A percentile compares a stretch with the other conserved stretches of the same genome.
These are phyloP conservation scores for Prunus davidiana DNA, from an alignment of 306 rosid genomes.

Conservation along the genomic window DNA sequence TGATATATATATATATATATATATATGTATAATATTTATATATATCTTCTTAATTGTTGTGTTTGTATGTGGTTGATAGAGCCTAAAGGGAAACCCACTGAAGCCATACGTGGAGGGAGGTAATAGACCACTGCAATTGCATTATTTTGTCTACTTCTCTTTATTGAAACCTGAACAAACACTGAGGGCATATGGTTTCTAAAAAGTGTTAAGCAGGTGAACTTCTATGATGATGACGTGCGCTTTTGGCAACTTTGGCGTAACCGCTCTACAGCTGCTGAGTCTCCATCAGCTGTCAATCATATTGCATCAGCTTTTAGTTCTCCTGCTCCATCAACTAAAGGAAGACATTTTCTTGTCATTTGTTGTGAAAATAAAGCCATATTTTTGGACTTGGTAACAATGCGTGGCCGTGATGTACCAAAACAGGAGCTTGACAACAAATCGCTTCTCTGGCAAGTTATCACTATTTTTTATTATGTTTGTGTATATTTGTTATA, in stretches of 20 bases:
- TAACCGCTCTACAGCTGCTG: conserved; percentile 90
- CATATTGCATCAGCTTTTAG: conserved; percentile 63
- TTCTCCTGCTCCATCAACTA: conserved; percentile 86
- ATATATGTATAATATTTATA: background rate
- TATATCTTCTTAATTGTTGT: background rate
- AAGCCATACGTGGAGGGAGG: conserved; percentile 99
- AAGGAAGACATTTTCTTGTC: conserved; percentile 97
- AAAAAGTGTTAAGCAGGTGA: conserved; percentile 92
- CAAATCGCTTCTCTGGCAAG: conserved; percentile 89
- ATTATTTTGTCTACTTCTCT: conserved; percentile 19
- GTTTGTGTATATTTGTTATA: background rate
- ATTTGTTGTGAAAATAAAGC: conserved; percentile 96
- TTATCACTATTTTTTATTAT: conserved; percentile 16
- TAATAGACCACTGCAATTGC: conserved; percentile 30
- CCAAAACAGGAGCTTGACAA: conserved; percentile 97
- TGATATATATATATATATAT: background rate
- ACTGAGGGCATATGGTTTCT: conserved; percentile 18
- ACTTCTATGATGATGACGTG: conserved; percentile 88
- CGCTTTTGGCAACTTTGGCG: conserved; percentile 97
- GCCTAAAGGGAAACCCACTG: conserved; percentile 82
- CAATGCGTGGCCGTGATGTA: conserved; percentile 98
- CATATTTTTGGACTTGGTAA: conserved; percentile 94
- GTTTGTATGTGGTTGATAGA: conserved; percentile 41
- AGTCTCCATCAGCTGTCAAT: conserved; percentile 82
- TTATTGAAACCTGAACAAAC: conserved; percentile 23